Conservation (phyloP, 257 asterid species). For the Ballota nigra region DNA sequence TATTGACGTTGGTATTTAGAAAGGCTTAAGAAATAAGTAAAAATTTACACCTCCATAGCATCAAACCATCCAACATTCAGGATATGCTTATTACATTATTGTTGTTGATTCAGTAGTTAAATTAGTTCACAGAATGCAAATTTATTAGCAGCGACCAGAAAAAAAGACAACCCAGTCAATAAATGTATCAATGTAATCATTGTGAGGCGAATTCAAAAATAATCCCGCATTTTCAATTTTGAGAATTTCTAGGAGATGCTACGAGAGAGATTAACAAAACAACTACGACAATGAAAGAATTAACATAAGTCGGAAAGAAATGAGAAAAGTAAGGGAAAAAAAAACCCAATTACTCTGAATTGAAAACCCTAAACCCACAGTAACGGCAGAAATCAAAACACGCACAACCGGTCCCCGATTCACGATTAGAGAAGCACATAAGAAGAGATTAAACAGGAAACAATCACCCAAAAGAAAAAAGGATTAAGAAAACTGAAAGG, state of each 20-base stretch:
- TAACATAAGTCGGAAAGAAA: neutral
- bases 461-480: neutral
- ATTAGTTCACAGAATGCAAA: conserved; percentile 6
- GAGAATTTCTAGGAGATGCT: neutral
- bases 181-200: neutral
- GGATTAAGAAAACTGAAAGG: neutral
- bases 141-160: neutral
- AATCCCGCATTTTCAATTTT: neutral
- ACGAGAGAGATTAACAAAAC: neutral
- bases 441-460: neutral
- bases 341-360: neutral
- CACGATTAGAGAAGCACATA: neutral
- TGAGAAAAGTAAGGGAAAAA: neutral
- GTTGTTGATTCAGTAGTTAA: neutral
- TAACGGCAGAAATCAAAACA: conserved; percentile 8
- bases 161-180: neutral
- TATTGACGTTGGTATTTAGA: neutral
- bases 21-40: neutral
- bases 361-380: conserved; percentile 57
- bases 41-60: neutral
- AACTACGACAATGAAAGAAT: neutral
- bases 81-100: neutral
- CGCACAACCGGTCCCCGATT: conserved; percentile 16
- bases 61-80: neutral
- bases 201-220: neutral